Evolutionary conservation across 2,329 filamentous ascomycete genomes (phyloP), one percentile per base, ranked within the genome.

Genomic region (Pochonia chlamydosporia): DNA sequence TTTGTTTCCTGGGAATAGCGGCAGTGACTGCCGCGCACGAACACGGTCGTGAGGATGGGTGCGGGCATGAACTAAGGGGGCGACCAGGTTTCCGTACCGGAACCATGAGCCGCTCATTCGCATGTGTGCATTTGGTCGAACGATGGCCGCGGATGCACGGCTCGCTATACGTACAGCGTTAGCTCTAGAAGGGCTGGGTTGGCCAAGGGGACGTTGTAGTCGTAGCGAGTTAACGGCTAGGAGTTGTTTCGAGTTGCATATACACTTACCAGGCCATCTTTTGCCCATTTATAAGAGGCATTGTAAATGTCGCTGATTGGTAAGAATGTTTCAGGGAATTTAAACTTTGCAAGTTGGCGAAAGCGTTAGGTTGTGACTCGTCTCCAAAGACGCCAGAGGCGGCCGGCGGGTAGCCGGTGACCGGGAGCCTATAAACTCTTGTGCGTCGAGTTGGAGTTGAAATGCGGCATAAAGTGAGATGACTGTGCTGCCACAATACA

Each of bases 221-320:
- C n/a, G n/a, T n/a, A n/a, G n/a, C n/a, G n/a, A n/a, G n/a, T n/a
- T n/a, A n/a, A n/a, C n/a, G n/a, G n/a, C n/a, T n/a, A n/a, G n/a
- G n/a, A n/a, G n/a, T n/a, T n/a, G n/a, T n/a, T n/a, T n/a, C n/a
- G n/a, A n/a, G n/a, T n/a, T n/a, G n/a, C n/a, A n/a, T n/a, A n/a
- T n/a, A n/a, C n/a, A n/a, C 82, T 59, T 76, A 87, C 84, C 84
- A 87, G 62, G 84, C 84, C 75, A 87, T 85, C 68, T 85, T 85
- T 64, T 81, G 73, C 52, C 83, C 84, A 59, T 86, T 79, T 55
- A 87, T 82, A 42, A 83, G 72, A 60, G 81, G 81, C 84, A 87
- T 87, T 47, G 62, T 72, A 62, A 21, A 36, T 36, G n/a, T 16
- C 36, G 20, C 13, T 26, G 11, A 7, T 18, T 40, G 35, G 23